Evolutionary conservation across 192 early-diverging fungal genomes (phyloP), one percentile per base, ranked within the genome.

Genomic region (Mortierella alpina): DNA sequence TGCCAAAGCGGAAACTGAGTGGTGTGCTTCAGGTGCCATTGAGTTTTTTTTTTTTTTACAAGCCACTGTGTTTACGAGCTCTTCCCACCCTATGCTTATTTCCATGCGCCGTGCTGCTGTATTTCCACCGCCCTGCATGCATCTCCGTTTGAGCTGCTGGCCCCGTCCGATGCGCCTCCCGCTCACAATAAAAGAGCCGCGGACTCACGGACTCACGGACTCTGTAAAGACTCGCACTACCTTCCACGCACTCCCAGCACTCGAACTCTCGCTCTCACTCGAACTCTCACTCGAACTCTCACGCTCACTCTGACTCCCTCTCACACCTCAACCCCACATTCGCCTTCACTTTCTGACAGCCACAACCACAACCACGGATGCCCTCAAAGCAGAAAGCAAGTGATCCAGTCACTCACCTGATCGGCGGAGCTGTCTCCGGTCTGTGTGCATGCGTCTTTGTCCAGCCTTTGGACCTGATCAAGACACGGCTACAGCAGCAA

Each of bases 391-490:
- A 75, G 50, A 82, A 75, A 75, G 63, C 72, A 70, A 84, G 79
- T 47, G 73, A 73, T 47, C 84, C 86, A 1, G 45, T 74, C 0
- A 82, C 91, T 8, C 94, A 97, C 73, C 76, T 95, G 53, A 60
- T 89, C 12, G 93, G 90, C 0, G 96, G 96, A 1, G 95, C 90
- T 0, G 41, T 94, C 13, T 93, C 93, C 5, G 95, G 95, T 12
- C 72, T 96, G 51, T 83, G 89, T 9, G 90, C 94, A 14, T 96
- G 96, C 52, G 77, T 94, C 18, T 63, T 91, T 46, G 86, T 98
- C 42, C 96, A 98, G 78, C 96, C 96, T 0, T 90, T 98, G 23
- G 96, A 98, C 78, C 84, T 98, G 48, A 73, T 95, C 65, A 95
- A 95, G 68, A 95, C 94, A 0, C 89, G 94, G 0, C 69, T 95